Base-by-base conservation (phyloP, 2,329 filamentous ascomycete species). In the Hymenoscyphus fraxineus region DNA sequence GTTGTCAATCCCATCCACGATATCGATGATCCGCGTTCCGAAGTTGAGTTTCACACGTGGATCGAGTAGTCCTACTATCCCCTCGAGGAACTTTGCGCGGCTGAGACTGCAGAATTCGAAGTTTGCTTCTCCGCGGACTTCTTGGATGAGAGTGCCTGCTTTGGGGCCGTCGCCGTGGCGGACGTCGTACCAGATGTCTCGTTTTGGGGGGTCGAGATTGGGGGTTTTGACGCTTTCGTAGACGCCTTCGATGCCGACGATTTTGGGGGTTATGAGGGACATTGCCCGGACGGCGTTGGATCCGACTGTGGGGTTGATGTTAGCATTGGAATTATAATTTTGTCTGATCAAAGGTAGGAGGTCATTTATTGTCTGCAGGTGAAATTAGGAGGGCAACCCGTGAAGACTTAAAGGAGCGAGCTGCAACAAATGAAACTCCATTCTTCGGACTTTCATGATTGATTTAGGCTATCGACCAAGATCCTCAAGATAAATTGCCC, bases 241-340 rank as follows among this genome's bases (percentile, higher is more conserved):
- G 0, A 78, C 79, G 12, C 76, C 72, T 60, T 73, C 70, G n/a
- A 51, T 51, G 6, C 44, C 44, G n/a, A 51, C 44, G 58, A 82
- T 73, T 31, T 76, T 76, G 1, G 82, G 80, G 47, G 81, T 80
- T 67, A 86, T 81, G 5, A 82, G 74, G 16, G 78, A 76, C 80
- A 88, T 82, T 2, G 85, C 82, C 27, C 80, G 80, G 38, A 80
- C 77, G 3, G 83, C 81, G 66, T 86, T 86, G 41, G 83, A 81
- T 0, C 82, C 82, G 58, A 88, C 44, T 51, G 19, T 4, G 22
- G 27, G 22, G 12, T 51, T 22, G 7, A 51, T 22, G 6, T 51
- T 22, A 51, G 44, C 44, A 51, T 51, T 51, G 19, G 4, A 5
- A 6, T 35, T 35, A 10, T 35, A 35, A 6, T 35, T 35, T 35